Conservation (phyloP, 2,329 filamentous ascomycete genomes). For the Ophiostoma tasmaniense region DNA sequence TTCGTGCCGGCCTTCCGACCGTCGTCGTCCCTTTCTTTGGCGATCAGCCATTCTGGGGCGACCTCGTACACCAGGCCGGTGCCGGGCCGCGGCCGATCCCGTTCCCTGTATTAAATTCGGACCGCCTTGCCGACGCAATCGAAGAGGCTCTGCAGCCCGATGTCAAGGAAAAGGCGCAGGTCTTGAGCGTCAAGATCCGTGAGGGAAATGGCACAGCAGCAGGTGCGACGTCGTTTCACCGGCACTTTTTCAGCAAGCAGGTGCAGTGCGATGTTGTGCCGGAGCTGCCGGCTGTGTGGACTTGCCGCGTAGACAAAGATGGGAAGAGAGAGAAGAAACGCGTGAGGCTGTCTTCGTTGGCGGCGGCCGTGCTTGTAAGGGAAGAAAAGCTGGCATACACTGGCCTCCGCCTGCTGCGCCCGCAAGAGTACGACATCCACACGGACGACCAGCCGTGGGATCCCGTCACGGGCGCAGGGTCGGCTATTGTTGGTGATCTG, state of each 20-base stretch:
- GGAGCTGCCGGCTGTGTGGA: constrained; percentile 60
- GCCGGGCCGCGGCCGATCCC: constrained; percentile 65
- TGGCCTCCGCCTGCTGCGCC: constrained; percentile 56
- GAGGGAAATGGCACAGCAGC: constrained; percentile 33
- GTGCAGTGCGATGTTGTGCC: constrained; percentile 57
- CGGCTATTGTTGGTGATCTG: constrained; percentile 74
- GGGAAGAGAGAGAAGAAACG: constrained; percentile 24
- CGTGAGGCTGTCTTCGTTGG: constrained; percentile 55
- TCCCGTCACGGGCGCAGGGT: constrained; percentile 67
- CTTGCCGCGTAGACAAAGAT: constrained; percentile 49
- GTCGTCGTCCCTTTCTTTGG: constrained; percentile 82
- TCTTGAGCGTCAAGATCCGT: constrained; percentile 4
- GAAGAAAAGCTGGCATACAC: constrained; percentile 54
- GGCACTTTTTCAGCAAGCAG: constrained; percentile 48
- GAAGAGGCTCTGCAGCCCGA: constrained; percentile 8
- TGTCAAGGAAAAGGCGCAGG: background rate
- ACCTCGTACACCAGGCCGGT: constrained; percentile 63
- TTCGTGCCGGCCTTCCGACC: constrained; percentile 69
- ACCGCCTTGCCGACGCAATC: constrained; percentile 59
- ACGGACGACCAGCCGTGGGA: constrained; percentile 72
- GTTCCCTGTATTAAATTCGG: constrained; percentile 56
- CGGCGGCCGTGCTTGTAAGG: constrained; percentile 57
- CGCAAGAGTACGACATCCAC: constrained; percentile 54
- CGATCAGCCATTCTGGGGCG: constrained; percentile 76
- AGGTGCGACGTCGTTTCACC: constrained; percentile 60